phyloP scores from a whole-genome alignment of 768 basidiomycete species.

The Tylopilus rubrobrunneus region DNA sequence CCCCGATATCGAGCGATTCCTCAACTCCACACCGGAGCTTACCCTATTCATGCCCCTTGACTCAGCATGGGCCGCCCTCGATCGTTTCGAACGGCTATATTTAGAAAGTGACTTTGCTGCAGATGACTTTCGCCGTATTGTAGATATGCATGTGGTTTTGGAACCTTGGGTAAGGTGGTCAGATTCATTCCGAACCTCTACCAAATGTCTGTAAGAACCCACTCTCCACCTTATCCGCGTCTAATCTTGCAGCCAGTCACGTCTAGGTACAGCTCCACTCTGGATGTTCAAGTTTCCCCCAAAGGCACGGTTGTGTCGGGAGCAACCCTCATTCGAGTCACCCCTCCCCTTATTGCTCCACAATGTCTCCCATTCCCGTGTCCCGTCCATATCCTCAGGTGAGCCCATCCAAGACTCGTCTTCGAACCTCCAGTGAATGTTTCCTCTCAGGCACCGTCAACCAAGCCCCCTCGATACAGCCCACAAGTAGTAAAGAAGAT shows the following conservation, averaged over 20 bases:
- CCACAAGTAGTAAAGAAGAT: too few species aligned
- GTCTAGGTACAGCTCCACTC: slow-evolving; percentile 60
- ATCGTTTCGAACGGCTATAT: slow-evolving; percentile 78
- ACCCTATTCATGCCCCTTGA: slow-evolving; percentile 90
- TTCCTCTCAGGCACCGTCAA: too few species aligned
- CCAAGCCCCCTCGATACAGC: too few species aligned
- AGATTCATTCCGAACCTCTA: slow-evolving; percentile 50
- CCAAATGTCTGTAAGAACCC: slow-evolving; percentile 46
- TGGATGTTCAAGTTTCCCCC: slow-evolving; percentile 55
- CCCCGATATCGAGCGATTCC: slow-evolving; percentile 46
- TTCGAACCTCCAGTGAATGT: too few species aligned
- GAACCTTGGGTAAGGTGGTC: slow-evolving; percentile 61
- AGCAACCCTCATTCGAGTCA: slow-evolving; percentile 47
- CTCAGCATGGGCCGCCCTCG: slow-evolving; percentile 75
- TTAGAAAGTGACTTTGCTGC: slow-evolving; percentile 84
- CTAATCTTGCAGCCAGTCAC: slow-evolving; percentile 48
- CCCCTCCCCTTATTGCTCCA: too few species aligned
- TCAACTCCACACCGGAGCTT: slow-evolving; percentile 67
- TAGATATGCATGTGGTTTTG: slow-evolving; percentile 73
- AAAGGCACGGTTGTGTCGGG: slow-evolving; percentile 54
- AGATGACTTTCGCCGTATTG: slow-evolving; percentile 72
- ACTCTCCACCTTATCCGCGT: slow-evolving; percentile 1
- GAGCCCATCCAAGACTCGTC: too few species aligned
- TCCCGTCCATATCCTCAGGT: too few species aligned
- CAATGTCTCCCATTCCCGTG: too few species aligned